phyloP scores from a whole-genome alignment of 192 early-diverging fungal species.

The Endogone sp. region DNA sequence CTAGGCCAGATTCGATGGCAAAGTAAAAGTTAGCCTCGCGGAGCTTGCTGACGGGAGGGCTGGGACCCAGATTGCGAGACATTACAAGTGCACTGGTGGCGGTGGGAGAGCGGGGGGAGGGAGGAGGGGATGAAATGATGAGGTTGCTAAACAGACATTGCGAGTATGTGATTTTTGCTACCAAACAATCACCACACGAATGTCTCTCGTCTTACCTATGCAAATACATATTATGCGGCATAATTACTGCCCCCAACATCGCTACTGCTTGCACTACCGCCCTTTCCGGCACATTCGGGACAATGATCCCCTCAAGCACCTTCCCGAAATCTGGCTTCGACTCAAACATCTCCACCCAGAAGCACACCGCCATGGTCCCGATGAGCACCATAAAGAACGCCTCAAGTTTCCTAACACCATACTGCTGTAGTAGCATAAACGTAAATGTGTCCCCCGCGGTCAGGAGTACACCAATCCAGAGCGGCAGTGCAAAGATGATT shows the following conservation, averaged over 20 bases:
- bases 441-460: constrained; percentile 78
- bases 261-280: constrained; percentile 63
- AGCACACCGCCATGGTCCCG: constrained; percentile 68
- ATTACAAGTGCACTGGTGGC: constrained; percentile 56
- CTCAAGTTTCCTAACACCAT: constrained; percentile 68
- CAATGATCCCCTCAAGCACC: constrained; percentile 47
- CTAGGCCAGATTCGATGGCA: constrained; percentile 55
- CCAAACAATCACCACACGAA: too few relatives aligned
- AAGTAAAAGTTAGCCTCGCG: constrained; percentile 70
- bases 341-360: constrained; percentile 62
- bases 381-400: constrained; percentile 70
- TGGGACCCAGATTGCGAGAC: constrained; percentile 29
- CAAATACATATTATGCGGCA: constrained; percentile 91
- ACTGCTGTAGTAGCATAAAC: constrained; percentile 62
- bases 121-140: too few relatives aligned
- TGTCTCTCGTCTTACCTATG: constrained; percentile 63
- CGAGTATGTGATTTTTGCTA: too few relatives aligned
- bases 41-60: constrained; percentile 30
- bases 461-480: constrained; percentile 72
- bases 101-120: background rate
- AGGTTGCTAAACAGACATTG: background rate
- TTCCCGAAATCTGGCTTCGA: constrained; percentile 41
- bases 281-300: constrained; percentile 49
- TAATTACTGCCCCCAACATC: constrained; percentile 67
- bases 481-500: constrained; percentile 62